Evolutionary conservation across 2,329 filamentous ascomycete species (phyloP).

Genomic region (Fusarium agapanthi): DNA sequence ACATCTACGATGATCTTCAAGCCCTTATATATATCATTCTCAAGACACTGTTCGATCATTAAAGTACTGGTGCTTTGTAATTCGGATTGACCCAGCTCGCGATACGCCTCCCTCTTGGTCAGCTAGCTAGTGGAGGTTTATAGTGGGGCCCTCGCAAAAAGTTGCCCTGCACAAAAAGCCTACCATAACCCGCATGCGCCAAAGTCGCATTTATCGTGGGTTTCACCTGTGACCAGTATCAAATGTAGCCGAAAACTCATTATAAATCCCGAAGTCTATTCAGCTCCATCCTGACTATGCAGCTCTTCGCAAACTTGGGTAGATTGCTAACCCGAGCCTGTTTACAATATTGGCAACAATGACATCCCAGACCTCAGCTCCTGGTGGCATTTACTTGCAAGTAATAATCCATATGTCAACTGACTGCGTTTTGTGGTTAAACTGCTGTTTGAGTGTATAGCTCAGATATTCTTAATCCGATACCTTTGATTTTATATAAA

Average conservation of each 20-base stretch:
- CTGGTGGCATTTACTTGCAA: no score
- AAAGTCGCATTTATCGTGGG: no score
- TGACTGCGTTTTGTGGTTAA: no score
- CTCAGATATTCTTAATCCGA: accelerated
- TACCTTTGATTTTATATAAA: not conserved
- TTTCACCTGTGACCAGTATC: not conserved
- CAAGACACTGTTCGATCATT: not conserved
- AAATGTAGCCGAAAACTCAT: accelerated
- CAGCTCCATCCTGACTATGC: no score
- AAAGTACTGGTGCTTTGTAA: slow-evolving; percentile 9
- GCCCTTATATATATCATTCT: not conserved
- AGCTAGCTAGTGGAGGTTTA: not conserved
- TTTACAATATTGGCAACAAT: no score
- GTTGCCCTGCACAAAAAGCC: not conserved
- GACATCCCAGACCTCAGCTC: no score
- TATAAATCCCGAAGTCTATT: not conserved
- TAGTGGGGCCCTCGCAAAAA: slow-evolving; percentile 16
- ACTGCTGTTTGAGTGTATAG: accelerated
- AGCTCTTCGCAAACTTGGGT: not conserved
- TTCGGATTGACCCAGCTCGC: not conserved
- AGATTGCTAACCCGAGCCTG: not conserved
- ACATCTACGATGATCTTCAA: accelerated
- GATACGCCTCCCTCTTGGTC: not conserved
- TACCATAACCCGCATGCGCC: not conserved
- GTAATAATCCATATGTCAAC: no score